phyloP scores from a whole-genome alignment of 192 early-diverging fungal species.

The Coemansia sp. region DNA sequence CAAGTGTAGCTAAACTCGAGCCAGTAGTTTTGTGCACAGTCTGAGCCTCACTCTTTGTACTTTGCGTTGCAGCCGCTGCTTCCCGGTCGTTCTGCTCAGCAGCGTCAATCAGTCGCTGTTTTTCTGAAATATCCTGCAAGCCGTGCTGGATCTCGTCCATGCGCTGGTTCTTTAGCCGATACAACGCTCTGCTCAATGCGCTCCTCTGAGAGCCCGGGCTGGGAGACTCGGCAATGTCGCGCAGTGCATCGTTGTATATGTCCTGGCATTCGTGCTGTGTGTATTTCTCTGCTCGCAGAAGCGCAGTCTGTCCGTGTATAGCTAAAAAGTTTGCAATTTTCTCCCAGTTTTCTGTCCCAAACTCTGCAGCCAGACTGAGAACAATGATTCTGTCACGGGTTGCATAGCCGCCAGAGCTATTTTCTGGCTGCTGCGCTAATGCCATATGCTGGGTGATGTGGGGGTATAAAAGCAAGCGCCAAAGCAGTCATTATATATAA shows the following conservation, averaged over 20 bases:
- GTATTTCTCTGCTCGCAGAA: neutral
- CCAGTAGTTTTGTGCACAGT: too few relatives aligned
- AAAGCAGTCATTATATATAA: too few relatives aligned
- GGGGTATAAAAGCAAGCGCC: too few relatives aligned
- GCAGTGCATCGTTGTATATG: constrained; percentile 23
- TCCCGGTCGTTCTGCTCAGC: neutral
- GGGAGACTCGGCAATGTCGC: neutral
- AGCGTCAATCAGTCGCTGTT: neutral
- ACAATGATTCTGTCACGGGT: constrained; percentile 37
- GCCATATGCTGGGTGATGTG: neutral
- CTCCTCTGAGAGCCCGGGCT: neutral
- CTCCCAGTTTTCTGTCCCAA: constrained; percentile 30
- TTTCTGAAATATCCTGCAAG: neutral
- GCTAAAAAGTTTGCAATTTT: constrained; percentile 15
- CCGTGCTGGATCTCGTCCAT: constrained; percentile 29
- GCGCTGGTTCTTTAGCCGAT: constrained; percentile 20
- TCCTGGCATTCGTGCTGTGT: constrained; percentile 28
- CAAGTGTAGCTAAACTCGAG: neutral
- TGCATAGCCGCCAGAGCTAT: constrained; percentile 12
- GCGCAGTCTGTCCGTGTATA: neutral
- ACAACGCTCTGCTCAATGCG: constrained; percentile 15
- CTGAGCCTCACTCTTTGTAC: neutral
- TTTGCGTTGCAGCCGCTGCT: neutral
- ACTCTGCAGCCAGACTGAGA: constrained; percentile 26
- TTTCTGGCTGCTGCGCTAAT: neutral